Evolutionary conservation across 768 basidiomycete species (phyloP).

Genomic region (Krasilnikovozyma curviuscula): DNA sequence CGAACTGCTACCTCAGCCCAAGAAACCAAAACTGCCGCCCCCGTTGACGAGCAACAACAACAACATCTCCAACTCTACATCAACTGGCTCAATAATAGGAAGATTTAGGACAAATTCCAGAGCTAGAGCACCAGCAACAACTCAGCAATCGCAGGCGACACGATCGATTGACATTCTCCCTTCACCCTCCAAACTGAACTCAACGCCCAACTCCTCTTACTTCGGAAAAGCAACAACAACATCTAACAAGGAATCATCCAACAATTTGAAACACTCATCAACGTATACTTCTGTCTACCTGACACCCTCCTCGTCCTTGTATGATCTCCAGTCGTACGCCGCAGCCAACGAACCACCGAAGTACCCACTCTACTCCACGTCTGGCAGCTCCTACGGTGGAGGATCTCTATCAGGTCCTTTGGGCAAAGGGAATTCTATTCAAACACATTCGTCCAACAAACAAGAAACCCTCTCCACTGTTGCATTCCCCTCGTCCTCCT

Average conservation of each 20-base stretch:
- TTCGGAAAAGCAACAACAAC: neutral
- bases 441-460: neutral
- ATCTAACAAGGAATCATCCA: neutral
- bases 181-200: conserved; percentile 2
- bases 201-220: no score
- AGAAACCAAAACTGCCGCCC: neutral
- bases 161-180: conserved; percentile 24
- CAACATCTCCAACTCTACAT: neutral
- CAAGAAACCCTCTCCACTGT: neutral
- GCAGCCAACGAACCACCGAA: conserved; percentile 4
- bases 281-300: conserved; percentile 46
- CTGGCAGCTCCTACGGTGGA: conserved; percentile 36
- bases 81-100: no score
- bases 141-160: conserved; percentile 12
- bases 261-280: conserved; percentile 35
- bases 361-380: conserved; percentile 29
- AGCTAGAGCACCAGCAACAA: conserved; percentile 2
- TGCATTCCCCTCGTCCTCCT: conserved; percentile 10
- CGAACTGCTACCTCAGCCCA: conserved; percentile 34
- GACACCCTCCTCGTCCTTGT: conserved; percentile 60
- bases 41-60: neutral
- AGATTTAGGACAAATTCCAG: no score
- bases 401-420: neutral
- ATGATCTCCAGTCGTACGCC: conserved; percentile 28
- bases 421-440: neutral